These are phyloP conservation scores for Suhomyces coccinellae DNA, from an alignment of 1,139 yeast genomes.

Conservation along the genomic window DNA sequence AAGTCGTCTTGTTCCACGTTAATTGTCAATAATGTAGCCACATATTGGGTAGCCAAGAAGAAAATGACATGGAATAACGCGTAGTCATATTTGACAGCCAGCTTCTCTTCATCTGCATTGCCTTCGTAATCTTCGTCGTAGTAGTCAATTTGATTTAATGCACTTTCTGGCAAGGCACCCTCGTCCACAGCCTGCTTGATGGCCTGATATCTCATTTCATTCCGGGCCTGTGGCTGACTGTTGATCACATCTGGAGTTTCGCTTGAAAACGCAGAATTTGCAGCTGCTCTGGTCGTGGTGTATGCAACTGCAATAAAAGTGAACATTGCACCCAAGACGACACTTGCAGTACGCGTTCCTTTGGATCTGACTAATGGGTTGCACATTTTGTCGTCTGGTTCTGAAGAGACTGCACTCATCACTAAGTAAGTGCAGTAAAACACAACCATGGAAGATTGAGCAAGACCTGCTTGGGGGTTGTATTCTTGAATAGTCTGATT, in stretches of 20 bases:
- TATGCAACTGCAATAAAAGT: constrained; percentile 95
- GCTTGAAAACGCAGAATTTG: constrained; percentile 57
- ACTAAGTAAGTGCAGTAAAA: constrained; percentile 90
- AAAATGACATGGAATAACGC: constrained; percentile 87
- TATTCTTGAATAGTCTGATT: constrained; percentile 85
- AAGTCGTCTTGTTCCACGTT: constrained; percentile 83
- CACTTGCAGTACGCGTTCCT: constrained; percentile 88
- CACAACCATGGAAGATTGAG: constrained; percentile 96
- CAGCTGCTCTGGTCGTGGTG: constrained; percentile 96
- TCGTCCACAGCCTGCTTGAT: constrained; percentile 91
- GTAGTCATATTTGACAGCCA: constrained; percentile 80
- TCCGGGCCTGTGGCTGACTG: constrained; percentile 59
- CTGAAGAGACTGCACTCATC: constrained; percentile 92
- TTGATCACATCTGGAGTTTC: constrained; percentile 33
- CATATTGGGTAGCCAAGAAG: constrained; percentile 95
- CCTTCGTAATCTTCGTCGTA: constrained; percentile 46
- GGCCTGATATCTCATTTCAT: constrained; percentile 84
- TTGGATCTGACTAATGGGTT: constrained; percentile 87
- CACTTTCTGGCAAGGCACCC: constrained; percentile 93
- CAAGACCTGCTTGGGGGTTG: constrained; percentile 94
- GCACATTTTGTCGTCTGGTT: constrained; percentile 90
- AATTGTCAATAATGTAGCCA: constrained; percentile 88
- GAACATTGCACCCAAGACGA: constrained; percentile 87
- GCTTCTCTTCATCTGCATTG: constrained; percentile 60
- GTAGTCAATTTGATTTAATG: constrained; percentile 69